phyloP scores from a whole-genome alignment of 495 filamentous ascomycete species.

The Hyphodiscus hymeniophilus region DNA sequence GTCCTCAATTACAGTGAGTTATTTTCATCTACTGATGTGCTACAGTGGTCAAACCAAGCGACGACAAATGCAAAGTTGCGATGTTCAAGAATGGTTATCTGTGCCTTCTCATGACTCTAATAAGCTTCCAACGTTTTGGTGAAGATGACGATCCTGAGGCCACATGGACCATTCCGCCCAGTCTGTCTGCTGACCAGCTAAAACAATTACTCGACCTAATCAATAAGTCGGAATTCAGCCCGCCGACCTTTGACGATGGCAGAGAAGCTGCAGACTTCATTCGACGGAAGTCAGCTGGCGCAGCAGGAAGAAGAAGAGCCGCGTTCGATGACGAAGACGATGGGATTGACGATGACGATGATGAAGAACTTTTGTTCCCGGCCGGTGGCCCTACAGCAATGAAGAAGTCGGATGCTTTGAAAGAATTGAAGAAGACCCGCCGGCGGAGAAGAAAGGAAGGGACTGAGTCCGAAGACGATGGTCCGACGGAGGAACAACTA shows the following conservation, averaged over 20 bases:
- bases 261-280: constrained; percentile 67
- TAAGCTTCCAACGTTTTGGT: constrained; percentile 63
- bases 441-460: constrained; percentile 30
- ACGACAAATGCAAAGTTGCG: constrained; percentile 58
- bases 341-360: constrained; percentile 39
- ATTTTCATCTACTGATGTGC: constrained; percentile 12
- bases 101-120: constrained; percentile 72
- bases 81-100: constrained; percentile 89
- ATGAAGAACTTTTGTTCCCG: constrained; percentile 62
- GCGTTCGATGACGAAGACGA: constrained; percentile 58
- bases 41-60: constrained; percentile 56
- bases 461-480: constrained; percentile 35
- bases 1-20: constrained; percentile 22
- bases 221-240: constrained; percentile 62
- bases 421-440: constrained; percentile 40
- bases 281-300: constrained; percentile 52
- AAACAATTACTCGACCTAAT: constrained; percentile 54
- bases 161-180: constrained; percentile 70
- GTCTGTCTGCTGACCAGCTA: constrained; percentile 52
- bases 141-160: constrained; percentile 60
- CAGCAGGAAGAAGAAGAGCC: constrained; percentile 31
- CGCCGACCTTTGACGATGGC: constrained; percentile 62
- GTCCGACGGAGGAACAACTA: constrained; percentile 30
- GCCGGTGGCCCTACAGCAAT: constrained; percentile 54
- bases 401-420: constrained; percentile 36